Base-by-base conservation (phyloP, 768 basidiomycete species). In the Mycena venus region DNA sequence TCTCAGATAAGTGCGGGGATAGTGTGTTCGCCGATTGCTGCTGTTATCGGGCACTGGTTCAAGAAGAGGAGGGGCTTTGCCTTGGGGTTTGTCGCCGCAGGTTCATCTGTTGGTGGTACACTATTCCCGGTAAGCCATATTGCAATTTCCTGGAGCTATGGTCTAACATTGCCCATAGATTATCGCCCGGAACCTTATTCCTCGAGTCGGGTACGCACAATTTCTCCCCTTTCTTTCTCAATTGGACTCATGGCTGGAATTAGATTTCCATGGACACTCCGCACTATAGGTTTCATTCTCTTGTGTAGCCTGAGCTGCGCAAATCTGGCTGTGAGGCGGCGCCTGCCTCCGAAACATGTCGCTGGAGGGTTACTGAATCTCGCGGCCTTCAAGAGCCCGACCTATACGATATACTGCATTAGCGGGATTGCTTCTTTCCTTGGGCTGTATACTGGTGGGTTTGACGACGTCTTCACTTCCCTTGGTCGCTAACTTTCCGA, bases 261-360 rank as follows among this genome's bases (percentile, higher is more conserved):
- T 49, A 93, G 92, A 4, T 94, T 94, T 81, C 85, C 87, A 58
- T 94, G 93, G 93, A 91, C 93, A 0, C 88, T 93, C 87, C 88
- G 92, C 14, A 88, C 91, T 56, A 82, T 94, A 53, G 92, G 87
- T 4, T 91, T 93, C 76, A 88, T 92, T 23, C 74, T 92, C 6
- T 66, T 91, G 7, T 73, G 84, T 27, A 79, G 86, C 12, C 83
- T 94, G 12, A 87, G 87, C 3, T 74, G 89, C 32, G 85, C 88
- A 8, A 92, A 90, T 79, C 72, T 92, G 21, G 76, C 81, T 23
- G 64, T 85, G 25, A 78, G 84, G 73, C 86, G 90, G 62, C 86
- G 91, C 2, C 83, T 93, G 0, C 91, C 91, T 0, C 89, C 91
- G 0, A 83, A 85, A 49, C 84, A 88, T 36, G 80, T 85, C 21